Base-by-base conservation (phyloP, 257 asterid genomes). In the Craterostigma plantagineum region DNA sequence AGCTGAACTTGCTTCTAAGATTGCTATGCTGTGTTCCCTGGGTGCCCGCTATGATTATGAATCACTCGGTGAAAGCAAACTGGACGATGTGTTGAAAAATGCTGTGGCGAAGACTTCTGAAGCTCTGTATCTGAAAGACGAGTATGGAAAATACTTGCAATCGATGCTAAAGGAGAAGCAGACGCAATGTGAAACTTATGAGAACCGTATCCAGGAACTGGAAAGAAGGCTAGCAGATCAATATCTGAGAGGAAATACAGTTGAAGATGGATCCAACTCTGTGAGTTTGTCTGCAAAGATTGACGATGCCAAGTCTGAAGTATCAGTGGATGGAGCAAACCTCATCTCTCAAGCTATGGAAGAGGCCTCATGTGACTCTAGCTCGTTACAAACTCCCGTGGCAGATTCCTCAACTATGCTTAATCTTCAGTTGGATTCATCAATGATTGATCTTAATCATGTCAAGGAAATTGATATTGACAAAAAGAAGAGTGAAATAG, bases 1-100 rank as follows among this genome's bases (percentile, higher is more conserved):
- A 70, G 95, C 98, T 49, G 95, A 82, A 56, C 98, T 87, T 53
- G 95, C 98, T 68, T 74, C 98, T 10, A 84, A 84, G 64, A 87
- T 87, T 39, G 95, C 98, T 15, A 55, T 79, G 30, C 56, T 87
- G 27, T 79, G 93, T 55, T 79, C 95, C 14, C 63, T 77, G 43
- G 51, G 72, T 43, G 59, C 73, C 1, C 93, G 74, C 40, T 66
- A 71, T 38, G 81, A 79, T 58, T 69, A 57, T 49, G 93, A 76
- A 41, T 68, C 80, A 7, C 66, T 75, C 18, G 95, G 71, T 34
- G 81, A 82, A 35, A 54, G 60, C 53, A 65, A 76, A 53, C 42
- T 76, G 11, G 95, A 73, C 61, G 67, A 55, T 58, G 34, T 74
- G 15, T 50, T 79, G 63, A 82, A 75, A 65, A 61, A 63, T 62